These are phyloP conservation scores for Rhododendron henanense DNA, from an alignment of 148 eudicot species.

Conservation along the genomic window DNA sequence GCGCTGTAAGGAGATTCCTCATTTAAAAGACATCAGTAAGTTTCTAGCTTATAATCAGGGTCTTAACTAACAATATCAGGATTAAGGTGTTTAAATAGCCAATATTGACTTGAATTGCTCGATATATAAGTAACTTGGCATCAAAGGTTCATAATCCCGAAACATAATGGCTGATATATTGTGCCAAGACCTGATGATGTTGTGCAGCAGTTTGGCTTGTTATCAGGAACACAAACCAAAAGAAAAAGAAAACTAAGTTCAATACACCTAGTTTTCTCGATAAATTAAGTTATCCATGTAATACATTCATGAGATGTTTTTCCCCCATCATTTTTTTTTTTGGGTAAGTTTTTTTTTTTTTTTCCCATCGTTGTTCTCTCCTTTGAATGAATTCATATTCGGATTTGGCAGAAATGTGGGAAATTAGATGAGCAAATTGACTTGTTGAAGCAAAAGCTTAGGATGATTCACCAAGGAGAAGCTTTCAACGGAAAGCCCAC, in stretches of 20 bases:
- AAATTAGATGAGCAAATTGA: conserved; percentile 48
- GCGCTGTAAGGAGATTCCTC: background rate
- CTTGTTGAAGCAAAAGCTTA: conserved; percentile 44
- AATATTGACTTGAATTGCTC: background rate
- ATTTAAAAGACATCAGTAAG: background rate
- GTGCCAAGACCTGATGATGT: background rate
- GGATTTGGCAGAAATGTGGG: conserved; percentile 48
- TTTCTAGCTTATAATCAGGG: background rate
- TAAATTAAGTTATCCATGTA: background rate
- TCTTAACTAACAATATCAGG: background rate
- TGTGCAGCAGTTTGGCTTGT: background rate
- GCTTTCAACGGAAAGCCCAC: conserved; percentile 55
- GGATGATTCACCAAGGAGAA: conserved; percentile 46
- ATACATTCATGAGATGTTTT: background rate
- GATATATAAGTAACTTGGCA: background rate
- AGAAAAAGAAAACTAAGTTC: background rate
- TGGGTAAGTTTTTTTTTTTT: too few relatives aligned
- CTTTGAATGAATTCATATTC: background rate
- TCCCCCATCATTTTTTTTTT: background rate
- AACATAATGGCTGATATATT: background rate
- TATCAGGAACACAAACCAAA: background rate
- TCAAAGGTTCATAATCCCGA: background rate
- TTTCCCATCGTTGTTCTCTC: background rate
- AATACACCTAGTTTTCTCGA: background rate
- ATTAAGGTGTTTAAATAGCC: background rate